Conservation (phyloP, 768 basidiomycete species). For the Leccinum variicolor region DNA sequence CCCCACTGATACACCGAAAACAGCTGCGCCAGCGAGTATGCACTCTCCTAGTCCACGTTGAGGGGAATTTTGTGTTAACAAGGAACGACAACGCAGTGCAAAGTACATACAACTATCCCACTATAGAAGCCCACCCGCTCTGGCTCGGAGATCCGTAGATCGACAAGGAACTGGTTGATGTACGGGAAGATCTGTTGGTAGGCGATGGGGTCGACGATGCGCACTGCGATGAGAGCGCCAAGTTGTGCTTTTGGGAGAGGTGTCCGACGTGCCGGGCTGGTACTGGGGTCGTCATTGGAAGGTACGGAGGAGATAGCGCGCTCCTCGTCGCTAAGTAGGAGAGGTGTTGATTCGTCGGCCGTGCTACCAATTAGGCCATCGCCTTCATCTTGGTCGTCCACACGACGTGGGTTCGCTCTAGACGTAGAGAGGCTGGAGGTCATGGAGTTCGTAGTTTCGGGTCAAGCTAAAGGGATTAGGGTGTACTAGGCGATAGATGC, state of each 20-base stretch:
- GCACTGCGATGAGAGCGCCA: conserved; percentile 36
- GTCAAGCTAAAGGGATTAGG: not conserved
- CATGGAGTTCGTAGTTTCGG: not conserved
- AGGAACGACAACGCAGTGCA: not conserved
- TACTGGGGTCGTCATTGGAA: not conserved
- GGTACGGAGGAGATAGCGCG: not conserved
- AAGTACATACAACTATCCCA: conserved; percentile 49
- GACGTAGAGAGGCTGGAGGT: not conserved
- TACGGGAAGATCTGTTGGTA: conserved; percentile 65
- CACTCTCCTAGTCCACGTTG: conserved; percentile 48
- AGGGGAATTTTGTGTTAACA: not conserved
- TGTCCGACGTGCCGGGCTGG: not conserved
- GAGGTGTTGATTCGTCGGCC: conserved; percentile 12
- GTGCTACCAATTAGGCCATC: not conserved
- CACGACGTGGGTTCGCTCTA: not conserved
- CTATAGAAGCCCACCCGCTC: conserved; percentile 64
- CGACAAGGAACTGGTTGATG: conserved; percentile 60
- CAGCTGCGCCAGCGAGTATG: conserved; percentile 58
- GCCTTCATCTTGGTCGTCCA: not conserved
- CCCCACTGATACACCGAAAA: conserved; percentile 64
- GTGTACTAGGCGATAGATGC: not conserved
- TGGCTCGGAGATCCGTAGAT: conserved; percentile 49
- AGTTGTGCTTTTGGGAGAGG: conserved; percentile 47
- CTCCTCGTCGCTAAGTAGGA: conserved; percentile 11
- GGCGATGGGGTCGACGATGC: conserved; percentile 57